Base-by-base conservation (phyloP, 2,329 filamentous ascomycete species). In the Pseudogymnoascus sp. region DNA sequence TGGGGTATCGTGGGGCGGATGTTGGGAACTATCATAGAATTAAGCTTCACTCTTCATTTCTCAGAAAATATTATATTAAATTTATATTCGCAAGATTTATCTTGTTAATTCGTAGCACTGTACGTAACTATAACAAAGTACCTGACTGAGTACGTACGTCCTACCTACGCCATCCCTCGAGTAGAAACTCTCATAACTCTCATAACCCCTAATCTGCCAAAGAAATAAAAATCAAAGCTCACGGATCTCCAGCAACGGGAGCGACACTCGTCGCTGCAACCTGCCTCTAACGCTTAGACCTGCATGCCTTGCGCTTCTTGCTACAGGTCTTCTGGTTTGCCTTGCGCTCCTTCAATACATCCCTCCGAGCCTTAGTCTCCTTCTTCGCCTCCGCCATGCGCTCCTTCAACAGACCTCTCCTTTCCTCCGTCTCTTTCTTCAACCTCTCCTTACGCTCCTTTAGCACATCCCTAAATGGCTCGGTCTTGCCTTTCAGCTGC, bases 31-130 rank as follows among this genome's bases (percentile, higher is more conserved):
- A 16, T 9, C 25, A 54, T 30, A 6, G 18, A 18, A 16, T 25
- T 25, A 25, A 18, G n/a, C 28, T 12, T 30, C n/a, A 18, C 18
- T 33, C n/a, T 54, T 33, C 16, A 30, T 54, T 33, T 54, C 28
- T 54, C 47, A 54, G 25, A 33, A 54, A 54, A 54, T 33, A 54
- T 54, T 54, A 54, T 54, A 54, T 54, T 54, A 54, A n/a, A 54
- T 12, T 54, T 54, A 54, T 54, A 54, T 54, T 54, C 16, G 28
- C 47, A 54, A 54, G 11, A 54, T 54, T 54, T 54, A 54, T 54
- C 47, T 54, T 54, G 28, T 54, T 54, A 33, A 54, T 54, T 54
- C 28, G n/a, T 54, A 54, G 47, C 25, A 54, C 47, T 54, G 47
- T 8, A 54, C 25, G 43, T 33, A 54, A 54, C 47, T 54, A 54